These are phyloP conservation scores for Avena sativa DNA, from an alignment of 176 grass and related monocot genomes.

Conservation along the genomic window DNA sequence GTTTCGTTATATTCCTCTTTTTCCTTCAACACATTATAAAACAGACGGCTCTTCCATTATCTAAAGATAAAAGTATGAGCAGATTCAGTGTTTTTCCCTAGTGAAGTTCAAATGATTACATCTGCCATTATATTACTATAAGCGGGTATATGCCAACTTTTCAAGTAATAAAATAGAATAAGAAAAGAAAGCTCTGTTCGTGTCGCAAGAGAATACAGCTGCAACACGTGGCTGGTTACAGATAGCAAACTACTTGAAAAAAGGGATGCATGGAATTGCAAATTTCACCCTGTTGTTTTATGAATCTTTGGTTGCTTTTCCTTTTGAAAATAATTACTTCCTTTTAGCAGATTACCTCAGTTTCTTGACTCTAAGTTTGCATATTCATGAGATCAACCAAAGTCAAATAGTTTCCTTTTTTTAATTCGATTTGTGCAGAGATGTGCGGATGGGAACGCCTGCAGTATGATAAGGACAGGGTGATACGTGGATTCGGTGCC, in stretches of 20 bases:
- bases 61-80: neutral
- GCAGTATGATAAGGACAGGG: conserved; percentile 64
- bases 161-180: neutral
- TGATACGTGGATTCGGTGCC: conserved; percentile 46
- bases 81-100: neutral
- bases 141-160: conserved; percentile 20
- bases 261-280: neutral
- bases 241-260: conserved; percentile 17
- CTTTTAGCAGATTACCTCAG: neutral
- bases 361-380: conserved; percentile 25
- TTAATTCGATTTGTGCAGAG: conserved; percentile 54
- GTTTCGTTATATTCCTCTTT: conserved; percentile 28
- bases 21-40: conserved; percentile 34
- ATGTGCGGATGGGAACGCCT: conserved; percentile 83
- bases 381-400: neutral
- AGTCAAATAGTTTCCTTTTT: conserved; percentile 22
- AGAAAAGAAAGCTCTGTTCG: neutral
- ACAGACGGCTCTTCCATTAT: neutral
- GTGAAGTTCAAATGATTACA: conserved; percentile 29
- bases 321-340: neutral
- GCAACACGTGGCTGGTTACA: neutral
- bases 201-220: neutral
- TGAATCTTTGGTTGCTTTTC: neutral
- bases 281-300: conserved; percentile 30
- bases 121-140: conserved; percentile 1